phyloP scores from a whole-genome alignment of 2,329 filamentous ascomycete species.

The Simplicillium sp. region DNA sequence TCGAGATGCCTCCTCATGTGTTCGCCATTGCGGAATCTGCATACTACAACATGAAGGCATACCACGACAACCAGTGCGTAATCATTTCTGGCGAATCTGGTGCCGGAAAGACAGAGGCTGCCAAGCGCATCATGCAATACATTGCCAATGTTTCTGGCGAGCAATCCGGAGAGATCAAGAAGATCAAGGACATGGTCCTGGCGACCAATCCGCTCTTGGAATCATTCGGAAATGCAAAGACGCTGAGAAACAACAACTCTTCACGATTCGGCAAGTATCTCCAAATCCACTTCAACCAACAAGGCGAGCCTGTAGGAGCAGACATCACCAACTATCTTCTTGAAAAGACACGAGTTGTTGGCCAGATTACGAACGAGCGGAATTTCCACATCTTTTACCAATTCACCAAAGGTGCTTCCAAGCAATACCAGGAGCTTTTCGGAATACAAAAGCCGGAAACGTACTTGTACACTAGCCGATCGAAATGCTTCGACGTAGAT shows the following conservation, averaged over 20 bases:
- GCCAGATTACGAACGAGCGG: constrained; percentile 88
- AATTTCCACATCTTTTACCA: constrained; percentile 99
- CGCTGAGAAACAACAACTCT: constrained; percentile 95
- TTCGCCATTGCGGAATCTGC: constrained; percentile 93
- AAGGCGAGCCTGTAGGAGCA: constrained; percentile 87
- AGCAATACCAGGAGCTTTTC: constrained; percentile 76
- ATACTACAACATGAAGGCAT: constrained; percentile 99
- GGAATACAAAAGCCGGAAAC: constrained; percentile 87
- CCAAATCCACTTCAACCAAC: constrained; percentile 87
- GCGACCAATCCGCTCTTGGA: constrained; percentile 95
- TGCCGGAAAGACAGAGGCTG: constrained; percentile 95
- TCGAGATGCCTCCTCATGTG: constrained; percentile 92
- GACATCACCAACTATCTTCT: constrained; percentile 98
- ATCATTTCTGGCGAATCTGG: constrained; percentile 99
- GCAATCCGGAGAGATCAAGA: constrained; percentile 74
- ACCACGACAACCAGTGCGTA: constrained; percentile 97
- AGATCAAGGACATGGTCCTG: constrained; percentile 98
- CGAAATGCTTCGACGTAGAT: constrained; percentile 88
- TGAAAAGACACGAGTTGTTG: constrained; percentile 90
- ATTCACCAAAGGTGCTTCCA: constrained; percentile 90
- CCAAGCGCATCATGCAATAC: constrained; percentile 99
- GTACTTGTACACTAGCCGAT: constrained; percentile 87
- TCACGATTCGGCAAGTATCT: constrained; percentile 98
- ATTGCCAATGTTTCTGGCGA: constrained; percentile 95
- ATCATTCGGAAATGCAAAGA: constrained; percentile 98